Evolutionary conservation across 106 monocot genomes (phyloP), one percentile per base, ranked within the genome.

Genomic region (Dioscorea alata): DNA sequence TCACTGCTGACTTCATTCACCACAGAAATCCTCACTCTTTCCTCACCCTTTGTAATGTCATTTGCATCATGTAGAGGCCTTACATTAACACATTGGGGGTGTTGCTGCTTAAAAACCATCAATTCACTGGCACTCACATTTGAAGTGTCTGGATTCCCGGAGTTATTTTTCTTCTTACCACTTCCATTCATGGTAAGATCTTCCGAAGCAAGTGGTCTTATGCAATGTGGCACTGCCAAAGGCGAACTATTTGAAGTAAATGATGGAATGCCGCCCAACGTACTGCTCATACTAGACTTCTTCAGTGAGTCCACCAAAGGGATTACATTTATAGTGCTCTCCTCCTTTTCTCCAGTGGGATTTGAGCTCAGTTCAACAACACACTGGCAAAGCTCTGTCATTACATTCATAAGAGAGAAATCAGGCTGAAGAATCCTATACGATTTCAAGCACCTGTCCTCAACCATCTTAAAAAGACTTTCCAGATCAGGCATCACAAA

Each of bases 1-100:
- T 81, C 82, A 57, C 53, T 71, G 48, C 57, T 75, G 18, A 69
- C 33, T 23, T 80, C 86, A 68, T 71, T 84, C 16, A 67, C 73
- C 32, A 96, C 51, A 16, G 91, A 69, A 17, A 96, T 81, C 56
- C 57, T 66, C 2, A 86, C 54, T 69, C 63, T 82, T 73, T 96
- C 95, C 82, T 88, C 79, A 24, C 91, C 91, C 66, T 84, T 88
- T 15, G 81, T 58, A 68, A 96, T 80, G 59, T 92, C 96, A 64
- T 69, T 69, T 12, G 68, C 67, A 82, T 89, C 81, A 85, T 84
- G 97, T 0, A 50, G 60, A 49, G 84, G 86, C 48, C 75, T 81
- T 25, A 63, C 19, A 31, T 66, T 34, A 67, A 76, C 75, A 59
- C 75, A 54, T 31, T 74, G 65, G 20, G 51, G 67, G 33, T 82